Conservation (phyloP, 164 flowering plant species). For the Platanus orientalis region DNA sequence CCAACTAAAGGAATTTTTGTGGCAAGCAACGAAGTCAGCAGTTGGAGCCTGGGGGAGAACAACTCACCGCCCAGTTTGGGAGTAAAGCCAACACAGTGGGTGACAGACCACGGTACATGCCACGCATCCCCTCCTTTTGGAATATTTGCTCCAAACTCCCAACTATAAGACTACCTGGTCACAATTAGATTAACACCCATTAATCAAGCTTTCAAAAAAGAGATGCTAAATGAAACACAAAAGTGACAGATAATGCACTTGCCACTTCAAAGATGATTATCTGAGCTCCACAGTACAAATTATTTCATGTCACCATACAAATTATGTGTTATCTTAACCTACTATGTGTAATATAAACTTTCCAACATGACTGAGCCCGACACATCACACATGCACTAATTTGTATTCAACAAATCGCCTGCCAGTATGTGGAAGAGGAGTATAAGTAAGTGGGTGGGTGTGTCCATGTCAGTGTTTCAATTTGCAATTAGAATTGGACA, state of each 20-base stretch:
- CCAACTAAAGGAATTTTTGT: too few species aligned
- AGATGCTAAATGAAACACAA: neutral
- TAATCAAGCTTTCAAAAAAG: neutral
- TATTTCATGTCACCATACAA: neutral
- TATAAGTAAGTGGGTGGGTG: too few species aligned
- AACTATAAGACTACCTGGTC: conserved; percentile 56
- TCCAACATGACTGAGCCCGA: neutral
- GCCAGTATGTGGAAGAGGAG: too few species aligned
- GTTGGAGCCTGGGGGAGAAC: neutral
- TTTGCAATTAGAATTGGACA: too few species aligned
- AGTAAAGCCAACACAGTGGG: conserved; percentile 75
- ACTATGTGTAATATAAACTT: neutral
- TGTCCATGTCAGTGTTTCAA: too few species aligned
- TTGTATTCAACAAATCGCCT: too few species aligned
- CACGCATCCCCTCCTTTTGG: conserved; percentile 60
- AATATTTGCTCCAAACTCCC: conserved; percentile 62
- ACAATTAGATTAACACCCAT: neutral
- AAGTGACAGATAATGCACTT: neutral
- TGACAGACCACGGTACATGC: conserved; percentile 75
- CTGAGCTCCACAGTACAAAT: neutral
- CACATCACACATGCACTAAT: neutral
- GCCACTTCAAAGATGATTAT: neutral
- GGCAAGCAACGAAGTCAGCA: too few species aligned
- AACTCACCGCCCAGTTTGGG: conserved; percentile 82
- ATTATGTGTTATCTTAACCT: neutral